phyloP scores from a whole-genome alignment of 192 early-diverging fungal genomes.

The Coemansia aciculifera region DNA sequence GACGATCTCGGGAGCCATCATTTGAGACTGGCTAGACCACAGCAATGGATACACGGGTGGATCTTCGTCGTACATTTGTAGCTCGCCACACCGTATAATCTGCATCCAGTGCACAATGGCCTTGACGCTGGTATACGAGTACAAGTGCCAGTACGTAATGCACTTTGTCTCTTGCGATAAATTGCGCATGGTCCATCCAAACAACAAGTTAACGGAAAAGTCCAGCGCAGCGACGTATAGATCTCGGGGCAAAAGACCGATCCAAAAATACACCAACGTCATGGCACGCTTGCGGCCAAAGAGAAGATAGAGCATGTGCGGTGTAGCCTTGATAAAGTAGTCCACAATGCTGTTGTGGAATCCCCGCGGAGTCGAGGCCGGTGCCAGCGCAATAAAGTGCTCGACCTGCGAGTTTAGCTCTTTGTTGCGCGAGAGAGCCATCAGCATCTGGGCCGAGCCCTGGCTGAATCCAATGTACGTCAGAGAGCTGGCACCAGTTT shows the following conservation, averaged over 20 bases:
- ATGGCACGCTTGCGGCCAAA: slow-evolving; percentile 86
- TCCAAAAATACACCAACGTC: slow-evolving; percentile 81
- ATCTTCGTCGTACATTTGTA: slow-evolving; percentile 94
- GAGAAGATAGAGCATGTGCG: slow-evolving; percentile 82
- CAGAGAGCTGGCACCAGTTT: slow-evolving; percentile 75
- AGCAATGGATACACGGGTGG: slow-evolving; percentile 57
- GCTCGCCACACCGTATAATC: slow-evolving; percentile 80
- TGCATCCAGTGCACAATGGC: slow-evolving; percentile 96
- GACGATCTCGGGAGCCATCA: background rate
- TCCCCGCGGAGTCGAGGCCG: slow-evolving; percentile 83
- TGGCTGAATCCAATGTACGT: slow-evolving; percentile 98
- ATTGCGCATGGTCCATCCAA: slow-evolving; percentile 78
- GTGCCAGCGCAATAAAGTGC: slow-evolving; percentile 88
- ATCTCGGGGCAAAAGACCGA: slow-evolving; percentile 71
- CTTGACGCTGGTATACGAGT: slow-evolving; percentile 88
- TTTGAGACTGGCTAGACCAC: slow-evolving; percentile 11
- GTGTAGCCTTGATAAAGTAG: slow-evolving; percentile 81
- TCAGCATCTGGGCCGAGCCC: slow-evolving; percentile 88
- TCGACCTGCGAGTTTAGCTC: slow-evolving; percentile 80
- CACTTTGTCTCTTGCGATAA: slow-evolving; percentile 72
- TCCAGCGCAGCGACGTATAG: slow-evolving; percentile 76
- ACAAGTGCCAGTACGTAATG: slow-evolving; percentile 82
- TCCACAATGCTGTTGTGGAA: slow-evolving; percentile 78
- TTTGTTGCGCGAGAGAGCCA: slow-evolving; percentile 78
- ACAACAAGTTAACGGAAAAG: slow-evolving; percentile 68